phyloP scores from a whole-genome alignment of 129 eudicot genomes.

The Cynara cardunculus region DNA sequence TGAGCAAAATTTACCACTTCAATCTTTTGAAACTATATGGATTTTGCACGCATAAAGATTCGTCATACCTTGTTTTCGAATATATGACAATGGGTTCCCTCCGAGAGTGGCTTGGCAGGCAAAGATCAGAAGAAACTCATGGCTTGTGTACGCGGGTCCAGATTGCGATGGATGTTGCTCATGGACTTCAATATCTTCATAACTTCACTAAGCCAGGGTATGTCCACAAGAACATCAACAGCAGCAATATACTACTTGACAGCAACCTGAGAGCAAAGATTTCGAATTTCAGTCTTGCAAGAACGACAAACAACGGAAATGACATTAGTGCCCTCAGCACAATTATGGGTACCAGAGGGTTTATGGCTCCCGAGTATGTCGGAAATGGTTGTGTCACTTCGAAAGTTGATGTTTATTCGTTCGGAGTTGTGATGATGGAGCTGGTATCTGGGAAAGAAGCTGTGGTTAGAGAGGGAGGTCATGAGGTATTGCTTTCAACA shows the following conservation, averaged over 20 bases:
- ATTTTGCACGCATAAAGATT: conserved; percentile 40
- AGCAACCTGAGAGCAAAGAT: conserved; percentile 62
- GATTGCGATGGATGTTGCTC: conserved; percentile 61
- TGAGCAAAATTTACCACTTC: conserved; percentile 62
- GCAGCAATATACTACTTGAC: conserved; percentile 59
- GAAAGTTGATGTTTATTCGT: conserved; percentile 53
- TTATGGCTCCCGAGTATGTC: conserved; percentile 57
- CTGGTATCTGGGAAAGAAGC: conserved; percentile 42
- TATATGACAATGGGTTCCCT: conserved; percentile 56
- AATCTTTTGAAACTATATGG: conserved; percentile 52
- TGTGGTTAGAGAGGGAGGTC: conserved; percentile 29
- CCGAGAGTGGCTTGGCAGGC: conserved; percentile 40
- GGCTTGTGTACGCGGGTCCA: conserved; percentile 36
- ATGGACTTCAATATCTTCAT: conserved; percentile 69
- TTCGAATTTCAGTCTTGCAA: conserved; percentile 54
- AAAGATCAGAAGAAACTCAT: conserved; percentile 20
- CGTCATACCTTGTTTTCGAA: conserved; percentile 57
- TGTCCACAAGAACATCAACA: conserved; percentile 55
- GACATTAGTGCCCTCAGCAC: not conserved
- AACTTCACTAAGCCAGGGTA: conserved; percentile 51
- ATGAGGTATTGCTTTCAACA: conserved; percentile 34
- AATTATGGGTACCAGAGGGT: conserved; percentile 43
- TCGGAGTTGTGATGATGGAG: conserved; percentile 54
- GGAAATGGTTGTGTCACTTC: conserved; percentile 24
- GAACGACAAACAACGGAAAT: conserved; percentile 16